Evolutionary conservation across 208 protist species (phyloP), one percentile per base, ranked within the genome.

Genomic region (Leishmania tropica): DNA sequence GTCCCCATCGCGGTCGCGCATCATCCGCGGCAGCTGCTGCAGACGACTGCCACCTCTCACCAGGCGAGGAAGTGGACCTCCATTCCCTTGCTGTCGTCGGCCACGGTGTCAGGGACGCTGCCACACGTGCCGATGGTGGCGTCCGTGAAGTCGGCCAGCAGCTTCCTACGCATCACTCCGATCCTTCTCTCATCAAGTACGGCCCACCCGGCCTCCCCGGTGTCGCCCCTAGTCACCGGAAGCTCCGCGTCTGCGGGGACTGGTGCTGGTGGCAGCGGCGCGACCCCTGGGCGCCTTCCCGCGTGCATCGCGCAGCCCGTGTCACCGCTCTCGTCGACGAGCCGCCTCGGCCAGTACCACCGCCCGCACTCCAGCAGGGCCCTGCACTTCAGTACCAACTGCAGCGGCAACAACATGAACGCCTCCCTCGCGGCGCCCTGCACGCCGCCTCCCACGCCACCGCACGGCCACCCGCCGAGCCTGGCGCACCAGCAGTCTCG

Each of bases 361-460:
- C 58, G n/a, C n/a, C 58, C 8, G 28, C 58, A 64, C 58, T 24
- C 58, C 28, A 64, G 24, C 28, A 19, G 13, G 31, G 62, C 13
- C 31, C 31, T 40, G 31, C 13, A 73, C 67, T 6, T 42, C 40
- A 48, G 42, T n/a, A 28, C 21, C 40, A 47, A 11, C 65, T 15
- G 3, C 40, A 73, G 42, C 67, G n/a, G 67, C 67, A 72, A n/a
- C 67, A 73, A 28, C 67, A 73, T 28, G 40, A 73, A 37, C 67
- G 17, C 67, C 67, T 48, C 67, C 40, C 35, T 48, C 17, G 42
- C 67, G 35, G 67, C 67, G 10, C 67, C 67, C 35, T 51, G 40
- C 67, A 24, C 24, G 21, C 67, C 40, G 6, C 67, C 67, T 24
- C 67, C 40, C 21, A 24, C 40, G 19, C 40, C 42, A n/a, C 24